Conservation (phyloP, 805 yeast genomes). For the Wickerhamomyces bovis region DNA sequence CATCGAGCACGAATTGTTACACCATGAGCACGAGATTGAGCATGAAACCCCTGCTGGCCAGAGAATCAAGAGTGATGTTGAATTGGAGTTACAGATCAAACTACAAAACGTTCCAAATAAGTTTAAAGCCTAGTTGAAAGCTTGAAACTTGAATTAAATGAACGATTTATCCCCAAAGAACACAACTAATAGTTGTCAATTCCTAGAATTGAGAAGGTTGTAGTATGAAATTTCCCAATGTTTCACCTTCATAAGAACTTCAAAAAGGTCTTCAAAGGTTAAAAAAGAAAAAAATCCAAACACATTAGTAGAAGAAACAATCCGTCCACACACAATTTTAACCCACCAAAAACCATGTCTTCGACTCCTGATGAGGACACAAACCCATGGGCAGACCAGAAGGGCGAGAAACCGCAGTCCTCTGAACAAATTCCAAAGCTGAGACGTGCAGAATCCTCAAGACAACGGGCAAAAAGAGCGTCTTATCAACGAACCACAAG, state of each 20-base stretch:
- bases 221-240: too few species aligned
- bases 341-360: neutral
- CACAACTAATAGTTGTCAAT: too few species aligned
- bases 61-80: slow-evolving; percentile 30
- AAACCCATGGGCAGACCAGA: neutral
- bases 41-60: slow-evolving; percentile 58
- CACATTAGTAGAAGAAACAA: too few species aligned
- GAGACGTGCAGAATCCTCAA: neutral
- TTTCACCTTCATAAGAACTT: too few species aligned
- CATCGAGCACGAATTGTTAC: slow-evolving; percentile 46
- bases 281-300: too few species aligned
- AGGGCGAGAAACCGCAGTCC: neutral
- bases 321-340: too few species aligned
- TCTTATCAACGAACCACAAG: neutral
- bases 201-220: too few species aligned
- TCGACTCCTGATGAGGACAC: neutral
- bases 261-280: too few species aligned
- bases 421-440: neutral
- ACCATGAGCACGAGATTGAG: slow-evolving; percentile 59
- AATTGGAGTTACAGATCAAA: slow-evolving; percentile 33
- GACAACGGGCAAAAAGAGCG: neutral
- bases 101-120: slow-evolving; percentile 33
- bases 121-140: slow-evolving; percentile 19
- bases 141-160: too few species aligned
- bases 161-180: too few species aligned